These are phyloP conservation scores for Phialemoniopsis sp. DNA, from an alignment of 2,329 filamentous ascomycete species.

Conservation along the genomic window DNA sequence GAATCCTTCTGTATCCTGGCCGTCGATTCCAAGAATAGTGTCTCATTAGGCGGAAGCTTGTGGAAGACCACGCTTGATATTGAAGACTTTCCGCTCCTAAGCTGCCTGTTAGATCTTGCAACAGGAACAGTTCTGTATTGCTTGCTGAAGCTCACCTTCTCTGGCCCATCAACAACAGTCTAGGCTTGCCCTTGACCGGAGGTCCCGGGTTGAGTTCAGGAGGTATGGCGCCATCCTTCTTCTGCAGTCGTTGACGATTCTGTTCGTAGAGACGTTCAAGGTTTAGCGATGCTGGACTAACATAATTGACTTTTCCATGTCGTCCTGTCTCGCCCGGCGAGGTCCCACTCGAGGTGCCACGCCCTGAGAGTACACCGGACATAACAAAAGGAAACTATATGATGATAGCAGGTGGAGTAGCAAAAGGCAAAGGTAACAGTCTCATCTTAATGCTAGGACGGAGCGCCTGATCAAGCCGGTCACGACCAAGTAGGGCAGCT, in stretches of 20 bases:
- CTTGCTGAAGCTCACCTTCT: constrained; percentile 60
- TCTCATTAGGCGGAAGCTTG: constrained; percentile 94
- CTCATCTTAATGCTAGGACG: constrained; percentile 3
- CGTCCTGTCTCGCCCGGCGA: constrained; percentile 11
- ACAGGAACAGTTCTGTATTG: too few species aligned
- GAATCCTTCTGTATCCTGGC: constrained; percentile 91
- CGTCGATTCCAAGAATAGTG: constrained; percentile 91
- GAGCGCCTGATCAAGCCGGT: constrained; percentile 19
- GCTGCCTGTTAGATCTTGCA: constrained; percentile 11
- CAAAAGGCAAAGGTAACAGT: too few species aligned
- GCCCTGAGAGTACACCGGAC: constrained; percentile 13
- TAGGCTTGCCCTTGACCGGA: constrained; percentile 66
- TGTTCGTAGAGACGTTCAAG: constrained; percentile 60
- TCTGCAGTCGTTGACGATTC: constrained; percentile 49
- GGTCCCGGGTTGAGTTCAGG: constrained; percentile 38
- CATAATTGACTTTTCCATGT: constrained; percentile 29
- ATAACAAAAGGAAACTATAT: constrained; percentile 9
- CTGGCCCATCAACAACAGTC: constrained; percentile 91
- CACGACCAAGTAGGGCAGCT: too few species aligned
- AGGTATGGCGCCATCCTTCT: constrained; percentile 41
- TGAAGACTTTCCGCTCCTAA: constrained; percentile 93
- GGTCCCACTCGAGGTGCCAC: constrained; percentile 9
- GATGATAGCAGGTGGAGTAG: too few species aligned
- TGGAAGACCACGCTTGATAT: constrained; percentile 99
- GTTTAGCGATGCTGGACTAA: constrained; percentile 58